Evolutionary conservation across 495 filamentous ascomycete genomes (phyloP), one percentile per base, ranked within the genome.

Genomic region (Mytilinidion resinicola): DNA sequence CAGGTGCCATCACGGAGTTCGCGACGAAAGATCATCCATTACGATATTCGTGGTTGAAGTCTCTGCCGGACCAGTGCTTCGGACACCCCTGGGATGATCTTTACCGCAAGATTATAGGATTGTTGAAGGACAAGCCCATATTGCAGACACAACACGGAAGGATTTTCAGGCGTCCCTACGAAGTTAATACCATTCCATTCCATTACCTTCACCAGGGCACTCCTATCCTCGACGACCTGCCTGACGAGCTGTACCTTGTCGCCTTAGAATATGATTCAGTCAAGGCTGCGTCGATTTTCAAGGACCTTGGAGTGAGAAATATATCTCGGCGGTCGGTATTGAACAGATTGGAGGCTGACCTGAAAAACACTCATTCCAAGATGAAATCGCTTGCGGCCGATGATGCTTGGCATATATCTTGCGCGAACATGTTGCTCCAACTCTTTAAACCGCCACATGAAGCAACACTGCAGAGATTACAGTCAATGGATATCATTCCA

Each of bases 41-140:
- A 35, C 7, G 47, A 36, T 51, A 62, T 21, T 46, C 46, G 3
- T 62, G 59, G 59, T 17, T 62, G 17, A 36, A 56, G 3, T 62
- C 7, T 46, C 21, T 62, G 14, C 59, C 59, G 4, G 37, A 11
- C 1, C 33, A 44, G 25, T 11, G 3, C 25, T 52, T 53, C 36
- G 46, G 53, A 33, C 12, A 38, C 4, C 53, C 33, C 34, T 62
- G 59, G 59, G 15, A 47, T 21, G 5, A n/a, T 8, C 35, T 57
- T 9, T 46, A 35, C 12, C 6, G 9, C 1, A 11, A 51, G 19
- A 53, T 62, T 35, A 20, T n/a, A 4, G 20, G 17, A 11, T 12
- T n/a, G 9, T 25, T 62, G 8, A 15, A 15, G n/a, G 9, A 43
- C 1, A 43, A 43, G 53, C 53, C 53, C 4, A 47, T 62, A n/a